Base-by-base conservation (phyloP, 225 moss, liverwort and hornwort genomes). In the Neckera pumila region DNA sequence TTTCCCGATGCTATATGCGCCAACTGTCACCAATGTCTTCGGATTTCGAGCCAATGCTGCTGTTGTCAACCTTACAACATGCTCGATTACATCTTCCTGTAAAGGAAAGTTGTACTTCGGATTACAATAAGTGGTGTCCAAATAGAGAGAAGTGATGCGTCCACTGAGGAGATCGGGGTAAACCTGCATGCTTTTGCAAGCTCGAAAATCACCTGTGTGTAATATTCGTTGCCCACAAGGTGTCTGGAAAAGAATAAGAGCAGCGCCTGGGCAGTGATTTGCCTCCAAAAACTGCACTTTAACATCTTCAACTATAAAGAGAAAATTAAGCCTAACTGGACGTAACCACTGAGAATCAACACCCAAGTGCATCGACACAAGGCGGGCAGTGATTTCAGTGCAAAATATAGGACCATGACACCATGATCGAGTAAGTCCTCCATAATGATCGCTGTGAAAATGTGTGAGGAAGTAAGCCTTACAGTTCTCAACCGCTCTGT, bases 181-280 rank as follows among this genome's bases (percentile, higher is more conserved):
- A 79, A 23, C 88, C 91, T 98, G 95, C 98, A 98, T 98, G 85
- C 87, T 84, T 86, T 92, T 98, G 90, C 95, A 97, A 82, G 98
- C 97, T 80, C 98, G 93, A 88, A 98, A 98, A 79, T 98, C 98
- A 83, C 98, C 98, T 43, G 96, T 98, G 90, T 98, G 97, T 57
- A 97, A 89, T 69, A 97, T 95, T 77, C 94, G 91, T 54, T 94
- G 93, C 80, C 96, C 96, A 89, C 91, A 79, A 70, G 87, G 87
- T 22, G 94, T 94, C 83, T 95, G 92, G 83, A 97, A 97, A 76
- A 95, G 93, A 56, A 98, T 93, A 14, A 98, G 93, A 83, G 98
- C 97, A 74, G 98, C 97, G 31, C 97, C 98, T 40, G 97, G 98
- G 85, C 96, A 98, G 89, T 98, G 98, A 88, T 98, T 98, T 89